Evolutionary conservation across 1,284 basidiomycete species (phyloP), one percentile per base, ranked within the genome.

Genomic region (Rhizoctonia solani): DNA sequence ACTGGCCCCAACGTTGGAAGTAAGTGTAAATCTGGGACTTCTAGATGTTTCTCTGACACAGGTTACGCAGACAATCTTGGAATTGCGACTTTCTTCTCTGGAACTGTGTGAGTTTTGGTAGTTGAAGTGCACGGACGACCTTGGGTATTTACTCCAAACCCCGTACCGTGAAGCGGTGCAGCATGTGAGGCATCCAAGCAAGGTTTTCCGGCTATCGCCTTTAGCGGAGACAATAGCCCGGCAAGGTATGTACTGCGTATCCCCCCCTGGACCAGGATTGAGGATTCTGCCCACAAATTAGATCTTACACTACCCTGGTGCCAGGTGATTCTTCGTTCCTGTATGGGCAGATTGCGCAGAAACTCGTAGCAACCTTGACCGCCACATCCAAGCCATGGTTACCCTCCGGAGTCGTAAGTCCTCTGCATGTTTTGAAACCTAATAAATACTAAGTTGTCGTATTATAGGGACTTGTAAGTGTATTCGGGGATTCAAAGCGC

Each of bases 1-100:
- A 79, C 79, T 69, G 84, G 83, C 0, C 79, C 80, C 0, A 85
- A 85, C 71, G 78, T 84, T 11, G 82, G 82, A 54, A 79, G 80
- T 81, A 69, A 76, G 78, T 72, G n/a, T n/a, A n/a, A n/a, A n/a
- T 23, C 6, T 34, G 34, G 14, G 13, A 19, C 44, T 39, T 8
- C 37, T 39, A 16, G 16, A n/a, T 56, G n/a, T n/a, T 69, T 29
- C 29, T 39, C 1, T n/a, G 23, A 6, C 32, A 46, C 70, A 25
- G 37, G 71, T 42, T 67, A 14, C 27, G 27, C 58, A 82, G 81
- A 76, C 67, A 82, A 82, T 71, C 74, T 81, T 19, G 80, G 79
- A 1, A 68, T 73, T 1, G 70, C 71, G 9, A 74, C 78, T 14
- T 70, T 73, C 4, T 68, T 74, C 19, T 83, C 82, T 14, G 83